Evolutionary conservation across 352 stramenopile genomes (phyloP), one percentile per base, ranked within the genome.

Genomic region (Globisporangium megalacanthum): DNA sequence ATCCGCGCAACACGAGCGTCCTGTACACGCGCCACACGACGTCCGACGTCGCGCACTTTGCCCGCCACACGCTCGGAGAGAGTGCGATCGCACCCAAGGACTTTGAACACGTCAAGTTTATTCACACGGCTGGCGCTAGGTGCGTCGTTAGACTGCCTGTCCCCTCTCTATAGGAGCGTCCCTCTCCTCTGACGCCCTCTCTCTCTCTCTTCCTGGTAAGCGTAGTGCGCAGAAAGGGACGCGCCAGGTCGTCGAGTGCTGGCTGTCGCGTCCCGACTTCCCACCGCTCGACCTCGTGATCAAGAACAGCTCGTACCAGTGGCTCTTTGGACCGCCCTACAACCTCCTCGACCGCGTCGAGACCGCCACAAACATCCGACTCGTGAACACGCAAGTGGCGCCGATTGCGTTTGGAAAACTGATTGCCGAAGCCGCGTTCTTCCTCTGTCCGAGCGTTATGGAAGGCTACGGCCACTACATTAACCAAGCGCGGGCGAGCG

Each of bases 391-490:
- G 25, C 9, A 69, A 5, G 53, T 83, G 13, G 36, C 50, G 39
- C 72, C 47, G 25, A 29, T 29, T 29, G 25, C 25, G 29, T 86
- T 81, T 22, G 74, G 71, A 8, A 68, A 64, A 14, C 19, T 86
- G 10, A 68, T 84, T 44, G 58, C 68, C 4, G 69, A 80, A 25
- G 55, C 64, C 4, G 37, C 71, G 5, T 77, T 72, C 41, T 83
- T 83, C 46, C 61, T 86, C 58, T 83, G 76, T 41, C 64, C 76
- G 20, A 86, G 76, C 60, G 54, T 70, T 15, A 65, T 75, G 49
- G 76, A 86, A 42, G 73, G 73, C 20, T 85, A 83, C 61, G 77
- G 77, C 25, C 75, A 87, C 56, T 87, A 85, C 56, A 81, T 87
- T 45, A 87, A 87, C 54, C 77, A 87, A 52, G 77, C 75, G 20